Conservation (phyloP, 257 asterid genomes). For the Marsdenia floribunda region DNA sequence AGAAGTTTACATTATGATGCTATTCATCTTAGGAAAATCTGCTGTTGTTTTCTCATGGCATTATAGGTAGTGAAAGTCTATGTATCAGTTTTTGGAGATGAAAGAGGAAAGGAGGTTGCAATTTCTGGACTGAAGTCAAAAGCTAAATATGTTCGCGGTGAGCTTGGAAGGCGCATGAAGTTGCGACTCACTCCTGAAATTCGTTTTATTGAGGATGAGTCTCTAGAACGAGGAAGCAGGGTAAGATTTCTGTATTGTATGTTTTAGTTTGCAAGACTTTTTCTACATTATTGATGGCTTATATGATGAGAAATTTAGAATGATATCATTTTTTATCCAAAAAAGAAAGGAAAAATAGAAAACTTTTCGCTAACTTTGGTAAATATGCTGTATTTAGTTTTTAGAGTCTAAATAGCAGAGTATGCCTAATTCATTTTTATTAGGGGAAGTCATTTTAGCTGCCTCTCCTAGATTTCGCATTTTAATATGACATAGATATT, state of each 20-base stretch:
- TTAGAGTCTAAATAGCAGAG: not conserved
- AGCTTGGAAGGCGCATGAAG: conserved; percentile 90
- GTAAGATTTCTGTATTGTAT: conserved; percentile 36
- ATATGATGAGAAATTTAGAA: not conserved
- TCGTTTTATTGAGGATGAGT: conserved; percentile 89
- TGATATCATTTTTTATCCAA: not conserved
- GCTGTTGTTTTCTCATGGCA: not conserved
- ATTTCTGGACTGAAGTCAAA: conserved; percentile 84
- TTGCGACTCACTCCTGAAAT: conserved; percentile 94
- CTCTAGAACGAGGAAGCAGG: conserved; percentile 98
- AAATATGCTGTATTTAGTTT: not conserved
- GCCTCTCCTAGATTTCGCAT: not conserved
- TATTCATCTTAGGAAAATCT: not conserved
- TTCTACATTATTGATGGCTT: not conserved
- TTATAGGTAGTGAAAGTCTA: conserved; percentile 90
- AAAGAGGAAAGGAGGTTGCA: conserved; percentile 96
- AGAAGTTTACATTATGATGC: not conserved
- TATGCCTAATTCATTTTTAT: not conserved
- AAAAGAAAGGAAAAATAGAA: too few species aligned
- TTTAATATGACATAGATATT: not conserved
- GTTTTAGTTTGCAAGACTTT: not conserved
- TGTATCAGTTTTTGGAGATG: conserved; percentile 96
- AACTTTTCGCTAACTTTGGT: not conserved
- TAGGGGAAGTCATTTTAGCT: not conserved
- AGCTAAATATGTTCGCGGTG: conserved; percentile 86